phyloP scores from a whole-genome alignment of 352 stramenopile species.

The Phytophthora parvispora region DNA sequence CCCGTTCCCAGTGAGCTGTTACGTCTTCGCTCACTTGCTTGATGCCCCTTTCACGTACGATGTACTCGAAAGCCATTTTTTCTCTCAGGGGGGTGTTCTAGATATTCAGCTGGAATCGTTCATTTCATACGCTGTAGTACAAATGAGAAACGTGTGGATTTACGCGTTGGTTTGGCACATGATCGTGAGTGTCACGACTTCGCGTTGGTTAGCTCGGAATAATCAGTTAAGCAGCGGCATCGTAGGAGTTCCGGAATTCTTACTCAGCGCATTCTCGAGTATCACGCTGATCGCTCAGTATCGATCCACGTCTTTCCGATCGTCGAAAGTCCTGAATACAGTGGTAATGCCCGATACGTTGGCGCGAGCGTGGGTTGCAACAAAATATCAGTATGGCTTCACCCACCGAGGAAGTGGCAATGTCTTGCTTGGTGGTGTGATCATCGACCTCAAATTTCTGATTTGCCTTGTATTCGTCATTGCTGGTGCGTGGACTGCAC shows the following conservation, averaged over 20 bases:
- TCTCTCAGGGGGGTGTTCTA: conserved; percentile 32
- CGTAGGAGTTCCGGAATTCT: conserved; percentile 41
- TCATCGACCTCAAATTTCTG: conserved; percentile 47
- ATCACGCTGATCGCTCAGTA: conserved; percentile 46
- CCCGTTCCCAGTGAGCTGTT: conserved; percentile 52
- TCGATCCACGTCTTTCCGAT: conserved; percentile 32
- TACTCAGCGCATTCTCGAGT: conserved; percentile 44
- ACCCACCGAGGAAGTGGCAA: conserved; percentile 21
- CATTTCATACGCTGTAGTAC: conserved; percentile 38
- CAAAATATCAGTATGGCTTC: conserved; percentile 29
- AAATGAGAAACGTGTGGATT: conserved; percentile 64
- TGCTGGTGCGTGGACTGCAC: conserved; percentile 2
- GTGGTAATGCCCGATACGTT: conserved; percentile 17
- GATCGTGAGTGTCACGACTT: conserved; percentile 18
- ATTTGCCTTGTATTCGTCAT: conserved; percentile 28
- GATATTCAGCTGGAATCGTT: conserved; percentile 34
- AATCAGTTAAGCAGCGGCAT: conserved; percentile 27
- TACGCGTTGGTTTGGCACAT: conserved; percentile 44
- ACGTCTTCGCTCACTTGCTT: conserved; percentile 54
- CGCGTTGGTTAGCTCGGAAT: conserved; percentile 10
- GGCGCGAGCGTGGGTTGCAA: neutral
- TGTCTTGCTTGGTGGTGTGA: conserved; percentile 30
- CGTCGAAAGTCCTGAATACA: conserved; percentile 18
- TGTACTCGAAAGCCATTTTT: conserved; percentile 41
- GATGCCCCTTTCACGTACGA: conserved; percentile 54